Base-by-base conservation (phyloP, 2,329 filamentous ascomycete genomes). In the Colletotrichum sp. region DNA sequence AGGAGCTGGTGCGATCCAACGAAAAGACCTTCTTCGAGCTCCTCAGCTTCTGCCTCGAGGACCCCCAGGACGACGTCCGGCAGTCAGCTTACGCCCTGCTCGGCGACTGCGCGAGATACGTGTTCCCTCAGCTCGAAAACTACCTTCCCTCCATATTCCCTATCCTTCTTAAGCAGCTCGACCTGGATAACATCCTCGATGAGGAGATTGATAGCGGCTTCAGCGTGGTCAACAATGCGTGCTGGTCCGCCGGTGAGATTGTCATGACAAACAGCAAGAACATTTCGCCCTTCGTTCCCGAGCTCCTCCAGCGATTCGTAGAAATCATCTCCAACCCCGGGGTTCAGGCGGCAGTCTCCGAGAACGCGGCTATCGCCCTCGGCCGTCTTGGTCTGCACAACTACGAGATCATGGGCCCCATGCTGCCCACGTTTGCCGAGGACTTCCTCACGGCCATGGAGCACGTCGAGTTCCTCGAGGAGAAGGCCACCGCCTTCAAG, bases 171-270 rank as follows among this genome's bases (percentile, higher is more conserved):
- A 92, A 93, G 80, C 96, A 99, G 83, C 91, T 99, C 32, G 96
- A 99, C 79, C 88, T 98, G 79, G 94, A 96, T 77, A 90, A 89
- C 71, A 91, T 96, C 67, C 86, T 92, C 21, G 94, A 96, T 77
- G 95, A 98, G 80, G 94, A 96, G 77, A 92, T 95, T 63, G 95
- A 98, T 78, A 94, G 92, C 21, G 93, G 93, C 16, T 98, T 98
- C 84, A 95, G 96, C 76, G 96, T 99, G 34, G 93, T 99, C 76
- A 99, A 99, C 90, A 99, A 99, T 83, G 96, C 97, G 26, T 99
- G 96, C 87, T 99, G 97, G 97, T 98, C 96, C 8, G 93, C 93
- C 28, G 97, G 97, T 57, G 97, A 99, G 87, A 97, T 99, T 77
- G 92, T 96, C 18, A 93, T 98, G 84, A 93, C 95, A 77, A 90